Evolutionary conservation across 768 basidiomycete genomes (phyloP), one percentile per base, ranked within the genome.

Genomic region (Lactifluus volemus): DNA sequence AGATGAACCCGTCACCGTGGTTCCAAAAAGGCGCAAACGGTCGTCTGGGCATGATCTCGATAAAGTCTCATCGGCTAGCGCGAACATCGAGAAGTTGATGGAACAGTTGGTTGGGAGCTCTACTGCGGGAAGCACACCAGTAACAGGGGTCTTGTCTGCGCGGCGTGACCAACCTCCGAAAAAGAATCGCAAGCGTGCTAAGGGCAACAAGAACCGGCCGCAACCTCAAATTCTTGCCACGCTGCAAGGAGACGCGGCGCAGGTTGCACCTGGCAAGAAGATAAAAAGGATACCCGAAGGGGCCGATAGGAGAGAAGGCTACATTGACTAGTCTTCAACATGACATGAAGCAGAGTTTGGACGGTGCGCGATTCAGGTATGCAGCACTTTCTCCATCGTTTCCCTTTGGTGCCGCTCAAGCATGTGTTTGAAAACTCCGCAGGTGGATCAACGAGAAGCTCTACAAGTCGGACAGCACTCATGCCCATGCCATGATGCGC

Each of bases 401-500:
- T 41, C 21, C 15, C 29, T 11, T 25, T 15, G 39, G 21, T 14
- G 15, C n/a, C 48, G 3, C 15, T 42, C 38, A 42, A 39, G 45
- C 39, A 53, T n/a, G 38, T 48, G 3, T 60, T 39, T 42, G 44
- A 42, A 30, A 47, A 51, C 3, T 10, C 9, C 30, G 25, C 63
- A 92, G 95, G 68, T 81, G 89, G 77, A 88, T 98, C 58, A 99
- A 99, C 70, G 95, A 98, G 75, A 81, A 79, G 42, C 75, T 99
- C 34, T 99, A 99, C 75, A 96, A 94, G 65, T 87, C 86, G 0
- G 82, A 84, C 57, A 92, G 93, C 68, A 74, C 71, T 39, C 77
- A 87, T 47, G 91, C 92, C 14, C 81, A 81, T 63, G 74, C 81
- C 59, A 83, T 97, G 83, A 92, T 98, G 86, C 82, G 81, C 70